phyloP scores from a whole-genome alignment of 192 early-diverging fungal genomes.

The Helicostylum pulchrum region DNA sequence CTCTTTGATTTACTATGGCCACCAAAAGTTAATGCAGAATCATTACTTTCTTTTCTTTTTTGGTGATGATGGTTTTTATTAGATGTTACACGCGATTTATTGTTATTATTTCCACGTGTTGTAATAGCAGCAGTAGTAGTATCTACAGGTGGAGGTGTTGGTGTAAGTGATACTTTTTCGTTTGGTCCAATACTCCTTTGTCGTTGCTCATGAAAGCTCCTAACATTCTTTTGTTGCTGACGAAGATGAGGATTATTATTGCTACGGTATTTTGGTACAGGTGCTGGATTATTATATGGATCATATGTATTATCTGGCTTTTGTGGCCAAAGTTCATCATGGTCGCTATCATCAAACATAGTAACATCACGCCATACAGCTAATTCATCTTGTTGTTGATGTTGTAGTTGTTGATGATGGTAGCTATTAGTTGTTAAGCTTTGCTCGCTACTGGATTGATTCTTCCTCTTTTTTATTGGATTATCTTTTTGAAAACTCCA shows the following conservation, averaged over 20 bases:
- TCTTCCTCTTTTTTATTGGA: not conserved
- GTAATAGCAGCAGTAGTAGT: no score
- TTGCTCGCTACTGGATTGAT: not conserved
- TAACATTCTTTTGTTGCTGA: no score
- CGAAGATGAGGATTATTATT: not conserved
- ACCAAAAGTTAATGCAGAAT: conserved; percentile 3
- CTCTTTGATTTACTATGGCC: conserved; percentile 1
- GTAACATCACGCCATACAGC: conserved; percentile 8
- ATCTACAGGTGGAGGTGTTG: not conserved
- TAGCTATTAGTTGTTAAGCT: not conserved
- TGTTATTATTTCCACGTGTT: not conserved
- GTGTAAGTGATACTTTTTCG: not conserved
- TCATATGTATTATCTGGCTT: conserved; percentile 2
- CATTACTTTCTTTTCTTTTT: not conserved
- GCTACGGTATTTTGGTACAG: not conserved
- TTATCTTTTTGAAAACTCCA: not conserved
- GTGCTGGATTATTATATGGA: not conserved
- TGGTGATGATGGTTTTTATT: conserved; percentile 5
- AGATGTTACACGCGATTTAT: conserved; percentile 9
- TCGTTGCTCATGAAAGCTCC: no score
- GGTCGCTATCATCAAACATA: not conserved
- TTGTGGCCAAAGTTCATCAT: not conserved
- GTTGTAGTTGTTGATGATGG: not conserved
- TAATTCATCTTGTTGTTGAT: conserved; percentile 2
- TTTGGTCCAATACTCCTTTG: not conserved